Evolutionary conservation across 2,329 filamentous ascomycete genomes (phyloP).

Genomic region (Diaporthe ilicicola): DNA sequence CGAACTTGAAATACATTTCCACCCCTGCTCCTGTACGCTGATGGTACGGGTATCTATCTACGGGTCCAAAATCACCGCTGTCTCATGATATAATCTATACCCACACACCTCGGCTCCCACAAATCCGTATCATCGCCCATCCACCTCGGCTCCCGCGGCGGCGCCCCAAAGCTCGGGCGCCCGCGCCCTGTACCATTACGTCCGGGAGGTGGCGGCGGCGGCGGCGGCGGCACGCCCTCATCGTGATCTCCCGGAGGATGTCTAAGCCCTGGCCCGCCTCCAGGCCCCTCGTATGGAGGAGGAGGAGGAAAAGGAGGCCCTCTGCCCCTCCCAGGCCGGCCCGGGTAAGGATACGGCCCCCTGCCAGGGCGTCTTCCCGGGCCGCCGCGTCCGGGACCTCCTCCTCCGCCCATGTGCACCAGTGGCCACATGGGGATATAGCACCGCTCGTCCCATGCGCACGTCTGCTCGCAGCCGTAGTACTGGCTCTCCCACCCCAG

Average conservation of each 20-base stretch:
- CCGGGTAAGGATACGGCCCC: constrained; percentile 23
- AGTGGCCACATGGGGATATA: constrained; percentile 62
- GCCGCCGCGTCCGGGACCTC: too few species aligned
- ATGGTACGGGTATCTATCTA: not conserved
- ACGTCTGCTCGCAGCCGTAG: constrained; percentile 49
- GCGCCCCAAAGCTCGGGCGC: constrained; percentile 23
- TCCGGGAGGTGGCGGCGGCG: not conserved
- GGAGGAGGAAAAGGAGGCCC: not conserved
- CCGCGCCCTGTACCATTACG: constrained; percentile 25
- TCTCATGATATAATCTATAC: constrained; percentile 31
- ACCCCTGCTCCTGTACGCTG: not conserved
- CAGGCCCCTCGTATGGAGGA: not conserved
- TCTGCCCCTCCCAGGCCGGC: not conserved
- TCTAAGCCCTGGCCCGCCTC: constrained; percentile 9
- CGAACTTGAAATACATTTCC: too few species aligned
- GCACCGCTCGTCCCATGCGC: constrained; percentile 53
- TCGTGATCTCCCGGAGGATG: not conserved
- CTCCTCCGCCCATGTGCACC: constrained; percentile 30
- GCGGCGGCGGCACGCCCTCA: not conserved
- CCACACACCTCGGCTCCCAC: constrained; percentile 42
- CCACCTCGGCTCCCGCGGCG: constrained; percentile 36
- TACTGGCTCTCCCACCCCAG: constrained; percentile 59
- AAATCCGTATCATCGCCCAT: constrained; percentile 41
- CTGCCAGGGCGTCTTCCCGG: constrained; percentile 28
- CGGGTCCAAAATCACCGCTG: not conserved